A percentile compares a stretch with the other conserved stretches of the same genome.
These are phyloP conservation scores for Cyclotella cryptica DNA, from an alignment of 108 stramenopile genomes.

Conservation along the genomic window DNA sequence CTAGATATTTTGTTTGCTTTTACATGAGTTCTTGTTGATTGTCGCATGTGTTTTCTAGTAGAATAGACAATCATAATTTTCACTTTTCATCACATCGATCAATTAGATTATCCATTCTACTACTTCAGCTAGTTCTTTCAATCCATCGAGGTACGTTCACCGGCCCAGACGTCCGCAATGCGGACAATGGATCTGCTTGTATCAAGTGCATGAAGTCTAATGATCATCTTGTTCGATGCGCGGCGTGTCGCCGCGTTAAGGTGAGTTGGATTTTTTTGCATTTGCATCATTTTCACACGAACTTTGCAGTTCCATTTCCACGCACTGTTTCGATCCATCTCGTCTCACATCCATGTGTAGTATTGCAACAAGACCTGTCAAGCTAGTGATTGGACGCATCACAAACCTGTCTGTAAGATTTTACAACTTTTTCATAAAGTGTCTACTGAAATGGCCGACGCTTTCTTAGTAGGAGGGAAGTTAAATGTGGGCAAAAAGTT, in stretches of 20 bases:
- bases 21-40: too few relatives aligned
- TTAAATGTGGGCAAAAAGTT: neutral
- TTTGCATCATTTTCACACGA: neutral
- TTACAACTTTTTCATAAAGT: neutral
- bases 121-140: too few relatives aligned
- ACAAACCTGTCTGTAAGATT: conserved; percentile 18
- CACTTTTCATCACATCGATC: too few relatives aligned
- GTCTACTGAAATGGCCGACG: neutral
- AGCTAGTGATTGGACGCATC: neutral
- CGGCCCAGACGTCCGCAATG: too few relatives aligned
- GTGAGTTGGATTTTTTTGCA: too few relatives aligned
- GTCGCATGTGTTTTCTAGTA: too few relatives aligned
- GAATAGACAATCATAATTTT: too few relatives aligned
- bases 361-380: conserved; percentile 20
- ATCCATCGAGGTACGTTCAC: too few relatives aligned
- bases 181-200: conserved; percentile 10
- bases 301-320: neutral
- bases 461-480: neutral
- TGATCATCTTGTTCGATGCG: conserved; percentile 1
- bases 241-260: conserved; percentile 8
- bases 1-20: too few relatives aligned
- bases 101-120: too few relatives aligned
- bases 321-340: too few relatives aligned
- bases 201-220: conserved; percentile 4
- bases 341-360: too few relatives aligned